Evolutionary conservation across 768 basidiomycete genomes (phyloP).

Genomic region (Tubosaeta sp.): DNA sequence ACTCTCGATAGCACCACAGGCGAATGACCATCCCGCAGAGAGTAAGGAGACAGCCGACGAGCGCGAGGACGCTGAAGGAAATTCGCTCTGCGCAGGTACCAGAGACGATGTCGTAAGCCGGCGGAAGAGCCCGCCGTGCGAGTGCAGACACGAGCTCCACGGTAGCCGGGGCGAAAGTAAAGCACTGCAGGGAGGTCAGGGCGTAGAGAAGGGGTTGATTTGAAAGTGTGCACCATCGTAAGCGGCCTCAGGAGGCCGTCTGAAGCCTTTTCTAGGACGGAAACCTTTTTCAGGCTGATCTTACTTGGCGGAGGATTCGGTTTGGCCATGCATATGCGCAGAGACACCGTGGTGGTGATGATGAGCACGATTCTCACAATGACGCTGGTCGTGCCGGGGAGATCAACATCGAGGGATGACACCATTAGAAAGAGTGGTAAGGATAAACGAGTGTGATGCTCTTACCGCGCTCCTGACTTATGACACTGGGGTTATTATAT

Average conservation of each 20-base stretch:
- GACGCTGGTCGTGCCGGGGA: background rate
- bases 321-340: conserved; percentile 4
- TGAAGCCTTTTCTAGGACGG: background rate
- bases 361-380: conserved; percentile 2
- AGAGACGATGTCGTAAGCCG: background rate
- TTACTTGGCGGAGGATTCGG: conserved; percentile 6
- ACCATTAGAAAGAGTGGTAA: background rate
- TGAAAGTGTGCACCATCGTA: background rate
- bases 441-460: background rate
- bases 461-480: background rate
- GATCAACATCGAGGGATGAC: background rate
- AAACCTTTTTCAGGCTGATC: background rate
- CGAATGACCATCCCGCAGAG: conserved; percentile 30
- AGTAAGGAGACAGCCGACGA: conserved; percentile 7
- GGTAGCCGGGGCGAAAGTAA: background rate
- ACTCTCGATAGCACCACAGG: conserved; percentile 32
- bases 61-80: conserved; percentile 1
- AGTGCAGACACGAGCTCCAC: background rate
- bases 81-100: conserved; percentile 7
- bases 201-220: background rate
- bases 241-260: conserved; percentile 1
- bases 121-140: background rate
- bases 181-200: background rate
- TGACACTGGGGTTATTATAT: background rate
- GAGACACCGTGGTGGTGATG: background rate